Conservation (phyloP, 108 stramenopile genomes). For the Epipyxis sp. region DNA sequence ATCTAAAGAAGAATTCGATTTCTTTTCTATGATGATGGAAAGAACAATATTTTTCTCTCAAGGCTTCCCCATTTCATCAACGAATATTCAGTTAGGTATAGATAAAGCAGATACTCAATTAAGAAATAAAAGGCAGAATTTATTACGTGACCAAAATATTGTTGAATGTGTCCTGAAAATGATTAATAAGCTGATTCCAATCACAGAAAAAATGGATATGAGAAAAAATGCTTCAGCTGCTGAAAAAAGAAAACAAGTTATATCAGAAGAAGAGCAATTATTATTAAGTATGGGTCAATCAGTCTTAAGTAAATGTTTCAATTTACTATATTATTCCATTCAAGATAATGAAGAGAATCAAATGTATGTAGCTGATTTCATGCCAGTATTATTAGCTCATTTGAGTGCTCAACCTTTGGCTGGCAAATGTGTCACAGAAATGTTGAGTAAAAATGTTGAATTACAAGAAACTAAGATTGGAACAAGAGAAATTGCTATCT, state of each 20-base stretch:
- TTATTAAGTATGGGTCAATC: slow-evolving; percentile 7
- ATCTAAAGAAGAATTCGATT: background rate
- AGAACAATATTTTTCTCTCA: background rate
- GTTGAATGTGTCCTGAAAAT: slow-evolving; percentile 22
- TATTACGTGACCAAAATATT: slow-evolving; percentile 38
- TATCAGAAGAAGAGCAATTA: background rate
- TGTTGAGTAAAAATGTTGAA: slow-evolving; percentile 39
- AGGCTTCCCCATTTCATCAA: slow-evolving; percentile 1
- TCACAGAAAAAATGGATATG: slow-evolving; percentile 1
- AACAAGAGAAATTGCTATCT: slow-evolving; percentile 30
- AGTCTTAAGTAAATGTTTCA: slow-evolving; percentile 6
- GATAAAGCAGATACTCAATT: background rate
- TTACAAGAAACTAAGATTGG: slow-evolving; percentile 44
- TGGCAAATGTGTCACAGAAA: slow-evolving; percentile 30
- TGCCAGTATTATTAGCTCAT: slow-evolving; percentile 37
- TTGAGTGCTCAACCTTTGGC: slow-evolving; percentile 33
- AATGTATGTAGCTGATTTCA: slow-evolving; percentile 41
- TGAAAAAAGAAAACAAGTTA: background rate
- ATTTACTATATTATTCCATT: slow-evolving; percentile 30
- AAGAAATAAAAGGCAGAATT: slow-evolving; percentile 10
- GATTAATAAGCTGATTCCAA: slow-evolving; percentile 16
- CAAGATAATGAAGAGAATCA: slow-evolving; percentile 34
- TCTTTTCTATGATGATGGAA: background rate
- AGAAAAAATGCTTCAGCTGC: background rate
- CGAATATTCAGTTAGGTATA: background rate